phyloP scores from a whole-genome alignment of 1,284 basidiomycete genomes.

The Cryptococcus hybrid region DNA sequence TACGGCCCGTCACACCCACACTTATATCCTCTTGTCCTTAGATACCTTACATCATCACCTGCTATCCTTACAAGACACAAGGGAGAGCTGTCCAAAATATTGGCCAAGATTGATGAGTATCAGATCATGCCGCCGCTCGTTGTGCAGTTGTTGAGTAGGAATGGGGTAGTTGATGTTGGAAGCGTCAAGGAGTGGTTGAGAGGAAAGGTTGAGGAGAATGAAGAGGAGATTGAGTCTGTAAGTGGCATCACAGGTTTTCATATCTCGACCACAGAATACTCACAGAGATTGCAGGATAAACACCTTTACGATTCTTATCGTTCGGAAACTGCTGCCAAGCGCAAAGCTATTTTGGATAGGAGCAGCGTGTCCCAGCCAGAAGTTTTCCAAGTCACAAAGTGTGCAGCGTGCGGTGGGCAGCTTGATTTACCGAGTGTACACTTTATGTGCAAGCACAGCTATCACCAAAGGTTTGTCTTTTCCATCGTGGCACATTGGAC shows the following conservation, averaged over 20 bases:
- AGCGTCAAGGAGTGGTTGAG: constrained; percentile 87
- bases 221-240: constrained; percentile 75
- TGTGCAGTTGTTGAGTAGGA: constrained; percentile 81
- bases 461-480: constrained; percentile 74
- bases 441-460: constrained; percentile 98
- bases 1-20: constrained; percentile 72
- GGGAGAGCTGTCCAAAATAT: constrained; percentile 65
- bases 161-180: constrained; percentile 83
- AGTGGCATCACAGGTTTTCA: constrained; percentile 35
- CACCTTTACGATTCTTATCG: constrained; percentile 83
- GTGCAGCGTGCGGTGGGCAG: constrained; percentile 79
- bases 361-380: constrained; percentile 71
- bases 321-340: constrained; percentile 74
- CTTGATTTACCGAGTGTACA: constrained; percentile 91
- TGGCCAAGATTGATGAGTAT: constrained; percentile 74
- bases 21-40: constrained; percentile 84
- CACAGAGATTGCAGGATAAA: constrained; percentile 61
- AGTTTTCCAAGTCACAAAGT: constrained; percentile 91
- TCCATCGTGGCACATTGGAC: neutral
- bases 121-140: constrained; percentile 84
- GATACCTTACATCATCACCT: constrained; percentile 80
- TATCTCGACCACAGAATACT: neutral
- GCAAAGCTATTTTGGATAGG: constrained; percentile 76
- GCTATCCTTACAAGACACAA: constrained; percentile 67
- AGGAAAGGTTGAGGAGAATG: constrained; percentile 67